phyloP scores from a whole-genome alignment of 352 stramenopile species.

The Globisporangium viniferum region DNA sequence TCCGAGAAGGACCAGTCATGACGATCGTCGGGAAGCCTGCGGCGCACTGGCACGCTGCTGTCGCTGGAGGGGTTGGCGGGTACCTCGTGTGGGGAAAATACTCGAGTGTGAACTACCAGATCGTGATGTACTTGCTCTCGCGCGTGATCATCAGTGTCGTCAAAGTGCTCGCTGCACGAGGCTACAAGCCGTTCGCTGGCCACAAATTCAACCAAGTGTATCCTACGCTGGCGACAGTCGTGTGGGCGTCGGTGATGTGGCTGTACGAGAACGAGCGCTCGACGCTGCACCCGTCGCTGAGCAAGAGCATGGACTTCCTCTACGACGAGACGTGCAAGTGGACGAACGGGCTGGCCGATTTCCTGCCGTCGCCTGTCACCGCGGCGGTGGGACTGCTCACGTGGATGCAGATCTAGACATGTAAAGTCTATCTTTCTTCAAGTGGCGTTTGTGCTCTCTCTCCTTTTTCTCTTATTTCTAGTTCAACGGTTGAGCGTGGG shows the following conservation, averaged over 20 bases:
- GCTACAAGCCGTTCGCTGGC: slow-evolving; percentile 57
- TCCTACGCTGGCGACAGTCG: slow-evolving; percentile 66
- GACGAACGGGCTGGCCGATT: slow-evolving; percentile 65
- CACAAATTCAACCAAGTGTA: slow-evolving; percentile 77
- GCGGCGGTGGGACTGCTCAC: slow-evolving; percentile 59
- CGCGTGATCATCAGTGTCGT: slow-evolving; percentile 67
- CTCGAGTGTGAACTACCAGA: slow-evolving; percentile 88
- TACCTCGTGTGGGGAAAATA: slow-evolving; percentile 86
- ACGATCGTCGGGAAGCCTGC: slow-evolving; percentile 60
- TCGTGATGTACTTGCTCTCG: slow-evolving; percentile 87
- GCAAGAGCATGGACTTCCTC: slow-evolving; percentile 88
- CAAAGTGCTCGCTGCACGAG: slow-evolving; percentile 59
- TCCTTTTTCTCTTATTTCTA: background rate
- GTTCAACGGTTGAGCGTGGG: background rate
- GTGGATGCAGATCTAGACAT: slow-evolving; percentile 46
- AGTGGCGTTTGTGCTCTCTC: background rate
- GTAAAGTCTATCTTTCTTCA: background rate
- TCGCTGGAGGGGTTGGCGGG: slow-evolving; percentile 70
- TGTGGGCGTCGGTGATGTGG: slow-evolving; percentile 85
- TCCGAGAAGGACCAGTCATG: slow-evolving; percentile 28
- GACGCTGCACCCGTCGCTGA: slow-evolving; percentile 76
- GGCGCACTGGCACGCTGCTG: slow-evolving; percentile 71
- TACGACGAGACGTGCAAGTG: slow-evolving; percentile 85
- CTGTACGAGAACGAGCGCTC: slow-evolving; percentile 82
- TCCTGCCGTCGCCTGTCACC: slow-evolving; percentile 75